phyloP scores from a whole-genome alignment of 768 basidiomycete genomes.

The Termitomyces bulborhizus region DNA sequence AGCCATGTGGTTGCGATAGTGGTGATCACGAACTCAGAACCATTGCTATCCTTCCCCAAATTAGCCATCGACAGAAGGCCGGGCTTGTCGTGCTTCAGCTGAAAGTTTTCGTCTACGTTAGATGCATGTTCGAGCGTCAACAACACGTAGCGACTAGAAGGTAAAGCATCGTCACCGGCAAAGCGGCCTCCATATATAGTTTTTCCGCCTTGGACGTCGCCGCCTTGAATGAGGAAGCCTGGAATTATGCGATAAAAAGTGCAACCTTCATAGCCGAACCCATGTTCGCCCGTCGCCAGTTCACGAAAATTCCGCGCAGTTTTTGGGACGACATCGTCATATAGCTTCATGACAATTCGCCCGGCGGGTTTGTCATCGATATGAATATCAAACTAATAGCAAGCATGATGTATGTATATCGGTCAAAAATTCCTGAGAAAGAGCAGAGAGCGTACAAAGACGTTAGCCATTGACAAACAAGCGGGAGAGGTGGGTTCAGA shows the following conservation, averaged over 20 bases:
- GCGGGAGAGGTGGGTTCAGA: not conserved
- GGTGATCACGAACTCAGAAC: slow-evolving; percentile 81
- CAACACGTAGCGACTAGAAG: slow-evolving; percentile 10
- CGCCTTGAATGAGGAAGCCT: slow-evolving; percentile 79
- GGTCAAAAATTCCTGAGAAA: not conserved
- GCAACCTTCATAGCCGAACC: slow-evolving; percentile 67
- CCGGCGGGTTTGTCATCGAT: slow-evolving; percentile 57
- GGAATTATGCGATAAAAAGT: slow-evolving; percentile 71
- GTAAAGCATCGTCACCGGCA: slow-evolving; percentile 37
- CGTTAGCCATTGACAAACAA: slow-evolving; percentile 11
- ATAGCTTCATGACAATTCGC: slow-evolving; percentile 77
- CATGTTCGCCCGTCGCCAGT: slow-evolving; percentile 58
- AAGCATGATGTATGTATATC: not conserved
- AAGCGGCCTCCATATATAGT: slow-evolving; percentile 85
- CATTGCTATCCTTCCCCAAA: slow-evolving; percentile 74
- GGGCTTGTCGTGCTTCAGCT: slow-evolving; percentile 59
- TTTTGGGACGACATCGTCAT: slow-evolving; percentile 74
- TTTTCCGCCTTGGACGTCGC: slow-evolving; percentile 78
- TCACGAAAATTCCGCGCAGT: slow-evolving; percentile 79
- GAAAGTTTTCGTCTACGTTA: slow-evolving; percentile 71
- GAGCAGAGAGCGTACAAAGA: slow-evolving; percentile 11
- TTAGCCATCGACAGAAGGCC: slow-evolving; percentile 79
- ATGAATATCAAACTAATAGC: slow-evolving; percentile 51
- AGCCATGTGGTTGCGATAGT: slow-evolving; percentile 64
- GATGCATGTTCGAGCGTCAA: not conserved